Evolutionary conservation across 1,284 basidiomycete genomes (phyloP), one percentile per base, ranked within the genome.

Genomic region (Psilocybe mexicana): DNA sequence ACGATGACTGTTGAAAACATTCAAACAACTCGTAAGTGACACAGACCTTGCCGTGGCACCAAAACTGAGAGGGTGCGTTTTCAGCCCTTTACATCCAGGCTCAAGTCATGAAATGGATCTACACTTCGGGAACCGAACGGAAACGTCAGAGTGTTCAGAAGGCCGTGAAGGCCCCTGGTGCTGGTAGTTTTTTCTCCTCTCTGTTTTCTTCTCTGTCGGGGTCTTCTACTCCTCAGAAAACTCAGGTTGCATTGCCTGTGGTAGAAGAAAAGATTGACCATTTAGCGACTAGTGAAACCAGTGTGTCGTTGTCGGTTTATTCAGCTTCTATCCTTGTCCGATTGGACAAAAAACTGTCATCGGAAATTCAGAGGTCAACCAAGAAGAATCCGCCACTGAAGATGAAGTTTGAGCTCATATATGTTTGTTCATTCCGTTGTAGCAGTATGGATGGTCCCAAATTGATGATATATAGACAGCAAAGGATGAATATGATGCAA

Each of bases 371-470:
- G 65, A 82, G 96, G 51, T 93, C 94, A 7, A 99, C 96, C 0
- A 98, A 98, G 82, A 99, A 99, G 79, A 88, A 92, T 43, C 91
- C 94, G 0, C 97, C 97, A 0, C 78, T 76, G 6, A 83, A 79
- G 54, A 86, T 96, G 68, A 87, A 84, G 49, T 90, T 93, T 57
- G 87, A 92, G 64, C 77, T 99, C 23, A 94, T 99, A 44, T 98
- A 93, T 76, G 90, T 92, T 55, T 76, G 24, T 24, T 6, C 47
- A n/a, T 33, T 33, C 24, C 30, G 8, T 24, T 8, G 8, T 35
- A 28, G 5, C 23, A n/a, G 52, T n/a, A 33, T n/a, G 26, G 38
- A 49, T 24, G 33, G 56, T 43, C 24, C 14, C 28, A 38, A 38
- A 7, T 42, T 42, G 36, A 42, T 54, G 52, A 30, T 44, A 28